A percentile compares a stretch with the other conserved stretches of the same genome.
These are phyloP conservation scores for Chlorella sp. DNA, from an alignment of 139 green algal species.

Conservation along the genomic window DNA sequence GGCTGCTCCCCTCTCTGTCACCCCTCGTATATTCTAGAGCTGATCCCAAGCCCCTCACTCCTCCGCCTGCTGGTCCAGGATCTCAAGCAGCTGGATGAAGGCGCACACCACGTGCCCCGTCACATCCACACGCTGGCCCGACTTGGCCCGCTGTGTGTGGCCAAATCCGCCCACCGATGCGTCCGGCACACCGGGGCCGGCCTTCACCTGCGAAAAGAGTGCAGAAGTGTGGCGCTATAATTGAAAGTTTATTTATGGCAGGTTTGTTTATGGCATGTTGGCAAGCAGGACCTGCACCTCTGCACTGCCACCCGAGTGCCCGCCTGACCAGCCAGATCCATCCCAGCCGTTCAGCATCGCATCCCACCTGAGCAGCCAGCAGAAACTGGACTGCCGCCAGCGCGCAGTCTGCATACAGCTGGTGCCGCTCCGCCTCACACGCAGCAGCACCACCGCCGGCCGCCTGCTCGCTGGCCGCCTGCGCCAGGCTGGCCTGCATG, in stretches of 20 bases:
- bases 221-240: no score
- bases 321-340: no score
- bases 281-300: no score
- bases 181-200: not conserved
- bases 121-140: constrained; percentile 22
- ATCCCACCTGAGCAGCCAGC: not conserved
- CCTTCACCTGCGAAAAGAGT: not conserved
- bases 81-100: constrained; percentile 6
- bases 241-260: no score
- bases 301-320: no score
- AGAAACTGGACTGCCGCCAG: not conserved
- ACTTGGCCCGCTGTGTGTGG: not conserved
- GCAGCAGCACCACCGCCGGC: not conserved
- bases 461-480: not conserved
- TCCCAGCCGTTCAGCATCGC: not conserved
- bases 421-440: not conserved
- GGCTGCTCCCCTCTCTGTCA: no score
- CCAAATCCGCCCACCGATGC: constrained; percentile 3
- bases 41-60: not conserved
- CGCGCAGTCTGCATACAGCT: not conserved
- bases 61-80: not conserved
- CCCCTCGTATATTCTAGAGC: no score
- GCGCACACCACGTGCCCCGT: constrained; percentile 13
- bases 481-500: constrained; percentile 37
- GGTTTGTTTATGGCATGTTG: no score